These are phyloP conservation scores for Russula foetens DNA, from an alignment of 768 basidiomycete genomes.

Conservation along the genomic window DNA sequence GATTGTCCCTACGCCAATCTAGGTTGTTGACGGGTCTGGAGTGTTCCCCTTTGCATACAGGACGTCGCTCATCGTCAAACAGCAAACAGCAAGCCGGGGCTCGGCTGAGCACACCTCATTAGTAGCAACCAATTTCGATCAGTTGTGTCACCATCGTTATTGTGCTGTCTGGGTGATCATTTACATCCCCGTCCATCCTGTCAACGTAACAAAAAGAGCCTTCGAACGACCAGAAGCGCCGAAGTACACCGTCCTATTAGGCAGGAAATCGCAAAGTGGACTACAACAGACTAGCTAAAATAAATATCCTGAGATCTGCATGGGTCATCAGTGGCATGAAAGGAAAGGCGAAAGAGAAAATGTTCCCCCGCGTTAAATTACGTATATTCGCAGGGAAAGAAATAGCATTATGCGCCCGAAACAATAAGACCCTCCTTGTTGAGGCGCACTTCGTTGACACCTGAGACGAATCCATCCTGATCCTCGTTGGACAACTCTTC, in stretches of 20 bases:
- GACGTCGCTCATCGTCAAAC: too few species aligned
- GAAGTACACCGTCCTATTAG: slow-evolving; percentile 2
- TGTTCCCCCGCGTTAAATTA: not conserved
- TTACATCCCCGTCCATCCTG: too few species aligned
- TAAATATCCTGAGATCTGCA: slow-evolving; percentile 5
- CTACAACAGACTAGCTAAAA: slow-evolving; percentile 1
- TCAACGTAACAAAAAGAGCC: not conserved
- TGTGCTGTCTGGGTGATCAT: too few species aligned
- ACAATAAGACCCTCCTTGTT: slow-evolving; percentile 12
- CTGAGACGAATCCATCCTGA: slow-evolving; percentile 49
- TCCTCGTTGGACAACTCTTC: slow-evolving; percentile 71
- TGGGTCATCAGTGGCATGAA: slow-evolving; percentile 3
- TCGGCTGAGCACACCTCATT: too few species aligned
- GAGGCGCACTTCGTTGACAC: slow-evolving; percentile 3
- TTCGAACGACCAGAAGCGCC: not conserved
- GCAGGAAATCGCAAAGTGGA: not conserved
- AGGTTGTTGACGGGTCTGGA: too few species aligned
- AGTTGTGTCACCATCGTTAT: too few species aligned
- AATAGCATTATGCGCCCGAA: not conserved
- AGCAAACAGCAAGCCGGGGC: too few species aligned
- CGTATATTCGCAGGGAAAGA: not conserved
- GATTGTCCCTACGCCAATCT: not conserved
- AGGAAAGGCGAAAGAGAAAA: not conserved
- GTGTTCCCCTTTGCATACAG: too few species aligned
- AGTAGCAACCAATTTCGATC: too few species aligned